phyloP scores from a whole-genome alignment of 2,329 filamentous ascomycete species.

The Exophiala mesophila region DNA sequence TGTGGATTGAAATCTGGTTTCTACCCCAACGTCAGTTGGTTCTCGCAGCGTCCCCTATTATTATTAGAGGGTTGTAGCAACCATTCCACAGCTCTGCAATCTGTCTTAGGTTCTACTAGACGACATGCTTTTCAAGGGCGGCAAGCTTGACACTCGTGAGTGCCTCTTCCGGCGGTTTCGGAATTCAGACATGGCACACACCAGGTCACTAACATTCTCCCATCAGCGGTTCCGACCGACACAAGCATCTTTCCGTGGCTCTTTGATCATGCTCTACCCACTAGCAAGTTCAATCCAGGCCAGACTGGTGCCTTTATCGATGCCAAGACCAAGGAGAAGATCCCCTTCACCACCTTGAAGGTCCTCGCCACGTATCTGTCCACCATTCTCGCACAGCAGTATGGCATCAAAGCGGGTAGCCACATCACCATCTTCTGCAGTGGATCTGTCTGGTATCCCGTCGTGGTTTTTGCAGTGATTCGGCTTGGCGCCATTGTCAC shows the following conservation, averaged over 20 bases:
- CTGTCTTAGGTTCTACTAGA: too few relatives aligned
- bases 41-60: too few relatives aligned
- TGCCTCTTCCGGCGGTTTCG: too few relatives aligned
- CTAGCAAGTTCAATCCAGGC: conserved; percentile 35
- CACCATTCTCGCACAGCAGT: conserved; percentile 52
- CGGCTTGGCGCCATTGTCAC: conserved; percentile 53
- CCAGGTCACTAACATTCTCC: neutral
- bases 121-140: conserved; percentile 6
- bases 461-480: conserved; percentile 54
- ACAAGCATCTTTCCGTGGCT: conserved; percentile 57
- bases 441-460: conserved; percentile 63
- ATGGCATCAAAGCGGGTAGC: conserved; percentile 50
- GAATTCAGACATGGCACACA: too few relatives aligned
- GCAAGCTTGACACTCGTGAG: conserved; percentile 5
- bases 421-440: conserved; percentile 57
- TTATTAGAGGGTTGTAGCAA: too few relatives aligned
- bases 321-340: conserved; percentile 52
- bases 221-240: conserved; percentile 44
- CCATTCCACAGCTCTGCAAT: too few relatives aligned
- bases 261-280: conserved; percentile 50
- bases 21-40: too few relatives aligned
- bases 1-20: too few relatives aligned
- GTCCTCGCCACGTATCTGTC: conserved; percentile 53
- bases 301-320: conserved; percentile 52
- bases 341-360: conserved; percentile 55